Conservation (phyloP, 345 rosid genomes). For the Rubroshorea leprosula region DNA sequence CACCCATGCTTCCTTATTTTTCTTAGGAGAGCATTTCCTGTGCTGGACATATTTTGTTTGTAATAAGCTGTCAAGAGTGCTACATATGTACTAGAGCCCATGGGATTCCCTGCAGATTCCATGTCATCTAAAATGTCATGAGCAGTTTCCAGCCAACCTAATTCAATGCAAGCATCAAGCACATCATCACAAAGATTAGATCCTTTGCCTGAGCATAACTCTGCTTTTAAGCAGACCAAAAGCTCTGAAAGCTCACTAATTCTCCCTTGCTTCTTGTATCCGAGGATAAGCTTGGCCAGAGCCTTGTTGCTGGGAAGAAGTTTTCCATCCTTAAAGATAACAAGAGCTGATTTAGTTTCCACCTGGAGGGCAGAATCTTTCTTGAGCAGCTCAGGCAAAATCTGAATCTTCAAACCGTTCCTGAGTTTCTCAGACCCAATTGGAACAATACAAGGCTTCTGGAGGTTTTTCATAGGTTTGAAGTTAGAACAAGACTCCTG, state of each 20-base stretch:
- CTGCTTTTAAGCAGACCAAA: conserved; percentile 35
- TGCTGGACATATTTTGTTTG: conserved; percentile 43
- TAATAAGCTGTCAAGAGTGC: conserved; percentile 51
- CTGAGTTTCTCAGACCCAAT: conserved; percentile 65
- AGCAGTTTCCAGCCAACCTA: conserved; percentile 76
- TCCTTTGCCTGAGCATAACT: conserved; percentile 14
- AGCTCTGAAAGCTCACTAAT: conserved; percentile 52
- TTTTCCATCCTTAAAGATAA: conserved; percentile 43
- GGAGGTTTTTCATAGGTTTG: conserved; percentile 18
- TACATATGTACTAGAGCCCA: conserved; percentile 31
- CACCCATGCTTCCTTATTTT: conserved; percentile 54
- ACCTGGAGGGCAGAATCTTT: conserved; percentile 38
- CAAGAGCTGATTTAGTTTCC: conserved; percentile 33
- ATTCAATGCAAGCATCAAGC: conserved; percentile 47
- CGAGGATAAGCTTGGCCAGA: conserved; percentile 57
- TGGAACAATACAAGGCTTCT: conserved; percentile 45
- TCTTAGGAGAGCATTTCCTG: conserved; percentile 50
- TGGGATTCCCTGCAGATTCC: conserved; percentile 41
- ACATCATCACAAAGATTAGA: conserved; percentile 41
- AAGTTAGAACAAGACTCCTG: conserved; percentile 17
- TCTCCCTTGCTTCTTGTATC: conserved; percentile 44
- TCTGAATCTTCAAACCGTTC: conserved; percentile 52
- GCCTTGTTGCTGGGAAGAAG: conserved; percentile 43
- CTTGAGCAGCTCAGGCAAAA: conserved; percentile 46
- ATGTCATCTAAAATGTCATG: conserved; percentile 87